Conservation (phyloP, 2,329 filamentous ascomycete species). For the Blumeria graminis region DNA sequence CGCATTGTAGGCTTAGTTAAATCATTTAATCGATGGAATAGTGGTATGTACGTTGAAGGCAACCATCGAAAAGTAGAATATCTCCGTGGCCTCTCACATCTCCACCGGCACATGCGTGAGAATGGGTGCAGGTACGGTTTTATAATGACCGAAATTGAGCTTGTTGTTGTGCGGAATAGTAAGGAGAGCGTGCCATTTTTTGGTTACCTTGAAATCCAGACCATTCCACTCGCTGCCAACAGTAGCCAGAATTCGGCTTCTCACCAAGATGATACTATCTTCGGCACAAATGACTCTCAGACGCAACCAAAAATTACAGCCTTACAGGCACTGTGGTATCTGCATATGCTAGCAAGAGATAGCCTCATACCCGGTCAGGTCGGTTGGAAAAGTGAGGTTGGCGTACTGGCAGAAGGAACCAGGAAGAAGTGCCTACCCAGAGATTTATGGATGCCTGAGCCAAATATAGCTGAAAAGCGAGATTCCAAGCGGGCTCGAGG, state of each 20-base stretch:
- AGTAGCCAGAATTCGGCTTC: constrained; percentile 6
- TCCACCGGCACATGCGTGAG: constrained; percentile 83
- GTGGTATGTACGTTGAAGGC: constrained; percentile 68
- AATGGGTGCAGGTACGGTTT: constrained; percentile 86
- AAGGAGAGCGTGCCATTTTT: constrained; percentile 46
- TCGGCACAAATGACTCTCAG: constrained; percentile 16
- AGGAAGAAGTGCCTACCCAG: constrained; percentile 43
- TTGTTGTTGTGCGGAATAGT: constrained; percentile 70
- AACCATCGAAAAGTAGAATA: constrained; percentile 68
- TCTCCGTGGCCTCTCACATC: constrained; percentile 59
- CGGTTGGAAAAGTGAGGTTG: constrained; percentile 46
- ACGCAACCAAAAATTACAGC: constrained; percentile 44
- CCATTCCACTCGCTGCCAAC: constrained; percentile 28
- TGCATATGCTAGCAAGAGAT: constrained; percentile 46
- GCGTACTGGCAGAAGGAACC: constrained; percentile 48
- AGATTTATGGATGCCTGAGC: constrained; percentile 53
- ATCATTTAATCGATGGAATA: constrained; percentile 85
- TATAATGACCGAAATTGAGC: constrained; percentile 88
- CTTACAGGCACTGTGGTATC: constrained; percentile 50
- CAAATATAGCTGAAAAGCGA: constrained; percentile 49
- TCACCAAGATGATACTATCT: background rate
- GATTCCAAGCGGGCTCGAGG: constrained; percentile 50
- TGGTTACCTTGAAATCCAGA: constrained; percentile 38
- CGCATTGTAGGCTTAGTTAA: constrained; percentile 70
- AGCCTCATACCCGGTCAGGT: constrained; percentile 33